Percentiles rank a stretch among this genome's conserved stretches.
phyloP scores from a whole-genome alignment of 2,329 filamentous ascomycete species.

The Hypoxylon sp. region DNA sequence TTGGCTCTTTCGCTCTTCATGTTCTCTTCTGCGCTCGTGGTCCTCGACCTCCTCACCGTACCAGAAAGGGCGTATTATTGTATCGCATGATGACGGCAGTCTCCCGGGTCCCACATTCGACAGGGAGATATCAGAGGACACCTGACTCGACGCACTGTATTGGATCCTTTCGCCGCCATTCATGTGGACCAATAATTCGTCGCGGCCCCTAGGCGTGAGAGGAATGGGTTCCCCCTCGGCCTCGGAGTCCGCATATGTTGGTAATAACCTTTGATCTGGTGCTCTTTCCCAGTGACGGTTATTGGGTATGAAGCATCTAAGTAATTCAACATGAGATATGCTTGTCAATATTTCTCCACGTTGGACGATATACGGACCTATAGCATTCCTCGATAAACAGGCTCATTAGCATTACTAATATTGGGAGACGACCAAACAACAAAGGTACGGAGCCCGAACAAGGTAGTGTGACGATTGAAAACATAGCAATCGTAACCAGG shows the following conservation, averaged over 20 bases:
- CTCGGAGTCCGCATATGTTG: constrained; percentile 1
- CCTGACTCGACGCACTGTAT: constrained; percentile 42
- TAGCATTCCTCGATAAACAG: constrained; percentile 34
- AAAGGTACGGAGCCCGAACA: constrained; percentile 22
- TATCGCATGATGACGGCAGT: constrained; percentile 47
- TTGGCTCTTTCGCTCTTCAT: constrained; percentile 1
- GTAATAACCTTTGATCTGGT: constrained; percentile 4
- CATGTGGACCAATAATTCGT: constrained; percentile 33
- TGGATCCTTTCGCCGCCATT: constrained; percentile 28
- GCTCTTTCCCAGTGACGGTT: constrained; percentile 19
- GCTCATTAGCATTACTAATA: constrained; percentile 27
- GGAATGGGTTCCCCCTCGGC: not conserved
- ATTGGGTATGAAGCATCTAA: constrained; percentile 16
- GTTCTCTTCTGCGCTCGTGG: not conserved
- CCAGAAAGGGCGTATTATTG: constrained; percentile 38
- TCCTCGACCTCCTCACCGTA: not conserved
- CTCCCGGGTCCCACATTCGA: constrained; percentile 39
- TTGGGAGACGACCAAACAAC: constrained; percentile 23
- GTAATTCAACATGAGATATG: constrained; percentile 4
- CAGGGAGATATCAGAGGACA: constrained; percentile 48
- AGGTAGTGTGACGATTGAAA: constrained; percentile 19
- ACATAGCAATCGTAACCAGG: constrained; percentile 13
- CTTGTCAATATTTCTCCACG: not conserved
- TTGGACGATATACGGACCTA: constrained; percentile 26
- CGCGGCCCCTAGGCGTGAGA: not conserved